phyloP scores from a whole-genome alignment of 2,329 filamentous ascomycete species.

The Xylaria sp. region DNA sequence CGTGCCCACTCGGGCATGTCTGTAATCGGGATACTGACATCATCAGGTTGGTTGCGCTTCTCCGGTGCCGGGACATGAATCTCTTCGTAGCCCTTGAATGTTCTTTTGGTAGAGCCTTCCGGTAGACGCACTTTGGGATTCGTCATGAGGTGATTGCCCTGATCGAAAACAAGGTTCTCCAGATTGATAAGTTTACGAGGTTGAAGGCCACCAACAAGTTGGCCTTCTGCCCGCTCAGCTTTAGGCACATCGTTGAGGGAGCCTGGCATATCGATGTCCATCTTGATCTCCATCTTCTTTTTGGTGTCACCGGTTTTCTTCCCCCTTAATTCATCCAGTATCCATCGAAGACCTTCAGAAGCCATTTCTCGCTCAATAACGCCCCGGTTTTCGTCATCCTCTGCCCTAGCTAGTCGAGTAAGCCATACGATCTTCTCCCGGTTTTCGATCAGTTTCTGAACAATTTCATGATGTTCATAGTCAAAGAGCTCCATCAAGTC shows the following conservation, averaged over 20 bases:
- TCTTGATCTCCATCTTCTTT: conserved; percentile 88
- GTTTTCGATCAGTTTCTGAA: conserved; percentile 90
- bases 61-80: conserved; percentile 97
- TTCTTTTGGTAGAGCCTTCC: conserved; percentile 92
- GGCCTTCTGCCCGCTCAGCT: conserved; percentile 71
- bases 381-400: conserved; percentile 79
- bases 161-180: conserved; percentile 95
- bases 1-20: conserved; percentile 95
- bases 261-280: conserved; percentile 85
- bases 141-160: conserved; percentile 99
- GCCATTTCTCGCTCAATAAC: conserved; percentile 91
- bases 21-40: conserved; percentile 83
- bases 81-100: conserved; percentile 98
- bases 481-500: conserved; percentile 99
- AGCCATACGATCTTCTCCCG: conserved; percentile 96
- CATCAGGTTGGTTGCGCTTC: conserved; percentile 81
- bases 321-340: conserved; percentile 88
- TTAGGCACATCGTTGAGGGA: conserved; percentile 64
- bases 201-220: conserved; percentile 83
- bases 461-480: conserved; percentile 93
- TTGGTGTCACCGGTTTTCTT: conserved; percentile 70
- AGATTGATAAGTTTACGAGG: conserved; percentile 90
- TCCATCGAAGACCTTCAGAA: conserved; percentile 84
- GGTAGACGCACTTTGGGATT: conserved; percentile 94
- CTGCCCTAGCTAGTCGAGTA: conserved; percentile 84